phyloP scores from a whole-genome alignment of 225 moss, liverwort and hornwort genomes.

The Marchantia polymorpha region DNA sequence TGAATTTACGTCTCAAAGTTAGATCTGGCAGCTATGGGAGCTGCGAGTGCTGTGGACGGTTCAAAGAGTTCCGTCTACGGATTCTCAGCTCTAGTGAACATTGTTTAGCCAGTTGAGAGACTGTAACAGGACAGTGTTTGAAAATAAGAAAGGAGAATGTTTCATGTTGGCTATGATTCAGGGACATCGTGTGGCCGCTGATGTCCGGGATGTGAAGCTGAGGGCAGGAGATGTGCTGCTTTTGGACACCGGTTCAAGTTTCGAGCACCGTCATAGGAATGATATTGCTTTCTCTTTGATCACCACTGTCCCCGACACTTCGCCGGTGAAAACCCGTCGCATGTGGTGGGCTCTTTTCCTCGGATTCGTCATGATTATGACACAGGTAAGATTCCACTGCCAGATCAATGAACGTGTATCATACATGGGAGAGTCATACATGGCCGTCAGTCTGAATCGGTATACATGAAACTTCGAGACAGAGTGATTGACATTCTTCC shows the following conservation, averaged over 20 bases:
- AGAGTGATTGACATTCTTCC: neutral
- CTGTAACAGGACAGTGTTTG: neutral
- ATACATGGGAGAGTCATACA: no score
- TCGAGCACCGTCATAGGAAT: constrained; percentile 10
- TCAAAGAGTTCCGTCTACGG: no score
- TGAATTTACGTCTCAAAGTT: no score
- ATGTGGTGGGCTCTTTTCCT: constrained; percentile 15
- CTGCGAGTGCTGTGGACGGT: no score
- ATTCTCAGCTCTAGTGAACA: no score
- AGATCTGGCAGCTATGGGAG: no score
- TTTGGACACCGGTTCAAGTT: constrained; percentile 1
- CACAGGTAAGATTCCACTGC: neutral
- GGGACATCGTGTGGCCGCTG: neutral
- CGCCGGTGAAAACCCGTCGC: neutral
- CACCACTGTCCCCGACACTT: neutral
- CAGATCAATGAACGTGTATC: no score
- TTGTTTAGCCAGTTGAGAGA: neutral
- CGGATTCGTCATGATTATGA: constrained; percentile 4
- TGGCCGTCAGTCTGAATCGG: neutral
- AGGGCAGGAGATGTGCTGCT: constrained; percentile 7
- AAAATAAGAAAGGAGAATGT: neutral
- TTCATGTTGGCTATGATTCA: neutral
- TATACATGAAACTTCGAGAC: neutral
- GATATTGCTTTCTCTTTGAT: constrained; percentile 7
- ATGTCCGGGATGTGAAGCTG: constrained; percentile 11